Evolutionary conservation across 2,329 filamentous ascomycete genomes (phyloP).

Genomic region (Alternaria rosae): DNA sequence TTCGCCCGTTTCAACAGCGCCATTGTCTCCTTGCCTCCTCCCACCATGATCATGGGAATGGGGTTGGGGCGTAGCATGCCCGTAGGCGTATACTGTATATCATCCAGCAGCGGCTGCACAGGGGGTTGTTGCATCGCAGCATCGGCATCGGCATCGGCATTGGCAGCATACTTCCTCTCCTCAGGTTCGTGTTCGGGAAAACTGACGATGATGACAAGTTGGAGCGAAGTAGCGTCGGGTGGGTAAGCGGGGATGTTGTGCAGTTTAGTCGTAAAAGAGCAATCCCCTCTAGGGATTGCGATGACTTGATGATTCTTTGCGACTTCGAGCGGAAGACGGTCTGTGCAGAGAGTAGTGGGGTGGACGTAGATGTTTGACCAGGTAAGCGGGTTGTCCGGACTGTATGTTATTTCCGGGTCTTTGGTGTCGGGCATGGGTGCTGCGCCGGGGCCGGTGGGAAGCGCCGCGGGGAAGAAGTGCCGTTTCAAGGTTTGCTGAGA

Average conservation of each 20-base stretch:
- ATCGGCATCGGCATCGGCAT: not conserved
- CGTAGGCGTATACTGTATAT: slow-evolving; percentile 72
- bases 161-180: not conserved
- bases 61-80: slow-evolving; percentile 74
- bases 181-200: slow-evolving; percentile 62
- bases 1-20: slow-evolving; percentile 68
- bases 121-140: slow-evolving; percentile 36
- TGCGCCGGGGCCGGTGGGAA: slow-evolving; percentile 68
- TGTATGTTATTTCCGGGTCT: slow-evolving; percentile 46
- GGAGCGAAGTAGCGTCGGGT: slow-evolving; percentile 67
- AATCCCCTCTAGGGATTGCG: slow-evolving; percentile 81
- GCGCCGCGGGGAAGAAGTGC: slow-evolving; percentile 55
- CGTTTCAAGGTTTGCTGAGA: slow-evolving; percentile 28
- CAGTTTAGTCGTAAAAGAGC: slow-evolving; percentile 84
- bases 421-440: slow-evolving; percentile 71
- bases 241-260: slow-evolving; percentile 82
- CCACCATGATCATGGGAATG: slow-evolving; percentile 82
- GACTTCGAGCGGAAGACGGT: slow-evolving; percentile 60
- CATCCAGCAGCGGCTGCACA: slow-evolving; percentile 76
- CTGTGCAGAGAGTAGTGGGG: slow-evolving; percentile 70
- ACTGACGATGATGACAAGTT: slow-evolving; percentile 81
- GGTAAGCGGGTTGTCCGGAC: slow-evolving; percentile 57
- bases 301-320: slow-evolving; percentile 74
- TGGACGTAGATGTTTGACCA: slow-evolving; percentile 77
- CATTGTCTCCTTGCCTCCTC: slow-evolving; percentile 72